Conservation (phyloP, 805 yeast genomes). For the Yarrowia keelungensis region DNA sequence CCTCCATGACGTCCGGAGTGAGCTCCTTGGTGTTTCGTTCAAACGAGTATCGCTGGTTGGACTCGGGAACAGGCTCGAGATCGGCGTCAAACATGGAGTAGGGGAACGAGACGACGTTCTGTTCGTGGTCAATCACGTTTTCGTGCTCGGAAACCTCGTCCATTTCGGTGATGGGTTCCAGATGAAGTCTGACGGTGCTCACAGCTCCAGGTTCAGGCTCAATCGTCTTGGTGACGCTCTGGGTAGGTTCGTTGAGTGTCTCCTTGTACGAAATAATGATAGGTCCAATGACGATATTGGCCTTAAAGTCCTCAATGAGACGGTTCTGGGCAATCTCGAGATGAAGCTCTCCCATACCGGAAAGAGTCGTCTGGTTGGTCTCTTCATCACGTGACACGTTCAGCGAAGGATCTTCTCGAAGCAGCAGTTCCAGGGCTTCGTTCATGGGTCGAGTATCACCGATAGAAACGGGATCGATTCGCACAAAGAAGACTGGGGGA, state of each 20-base stretch:
- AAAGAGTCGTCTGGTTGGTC: conserved; percentile 82
- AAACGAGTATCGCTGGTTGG: conserved; percentile 26
- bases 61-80: conserved; percentile 37
- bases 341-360: conserved; percentile 98
- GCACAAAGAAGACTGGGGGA: conserved; percentile 89
- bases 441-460: conserved; percentile 82
- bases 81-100: conserved; percentile 44
- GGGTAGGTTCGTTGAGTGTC: conserved; percentile 51
- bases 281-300: conserved; percentile 78
- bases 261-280: conserved; percentile 93
- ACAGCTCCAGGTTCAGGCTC: conserved; percentile 40
- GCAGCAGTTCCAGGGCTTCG: conserved; percentile 65
- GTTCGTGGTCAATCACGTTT: conserved; percentile 56
- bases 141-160: conserved; percentile 34
- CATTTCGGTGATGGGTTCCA: conserved; percentile 46
- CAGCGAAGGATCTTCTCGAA: conserved; percentile 92
- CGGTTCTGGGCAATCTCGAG: conserved; percentile 86
- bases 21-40: conserved; percentile 26
- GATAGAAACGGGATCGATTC: conserved; percentile 80
- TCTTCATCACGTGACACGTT: conserved; percentile 76
- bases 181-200: conserved; percentile 47
- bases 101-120: conserved; percentile 46
- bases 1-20: conserved; percentile 46
- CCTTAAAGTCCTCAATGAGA: conserved; percentile 79
- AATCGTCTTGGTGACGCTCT: conserved; percentile 5